A percentile compares a stretch with the other conserved stretches of the same genome.
Conservation (phyloP, 768 basidiomycete genomes). For the Galerina marginata region DNA sequence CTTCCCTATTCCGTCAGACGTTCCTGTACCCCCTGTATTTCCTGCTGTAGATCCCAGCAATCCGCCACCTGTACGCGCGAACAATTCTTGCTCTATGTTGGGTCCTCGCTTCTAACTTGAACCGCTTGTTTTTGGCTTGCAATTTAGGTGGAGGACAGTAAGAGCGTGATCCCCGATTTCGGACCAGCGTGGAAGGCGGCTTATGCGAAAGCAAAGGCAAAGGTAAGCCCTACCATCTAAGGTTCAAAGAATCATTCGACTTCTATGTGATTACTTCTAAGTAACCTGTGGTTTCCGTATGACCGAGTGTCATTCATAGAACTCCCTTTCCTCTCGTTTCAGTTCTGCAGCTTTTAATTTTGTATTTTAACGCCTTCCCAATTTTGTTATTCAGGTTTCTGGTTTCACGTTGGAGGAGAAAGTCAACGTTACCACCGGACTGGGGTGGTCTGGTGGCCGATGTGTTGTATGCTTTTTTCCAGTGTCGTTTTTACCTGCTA, state of each 20-base stretch:
- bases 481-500: no score
- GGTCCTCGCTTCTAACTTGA: constrained; percentile 4
- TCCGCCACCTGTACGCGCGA: constrained; percentile 47
- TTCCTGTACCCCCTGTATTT: constrained; percentile 57
- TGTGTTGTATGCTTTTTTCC: constrained; percentile 59
- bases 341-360: background rate
- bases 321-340: background rate
- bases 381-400: constrained; percentile 15
- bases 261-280: no score
- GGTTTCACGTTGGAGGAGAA: constrained; percentile 63
- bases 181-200: constrained; percentile 63
- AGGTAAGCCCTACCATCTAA: constrained; percentile 42
- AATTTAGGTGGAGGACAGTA: constrained; percentile 34
- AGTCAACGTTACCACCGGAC: constrained; percentile 66
- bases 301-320: background rate
- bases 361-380: background rate
- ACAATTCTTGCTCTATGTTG: background rate
- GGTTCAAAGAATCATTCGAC: no score
- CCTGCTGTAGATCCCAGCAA: constrained; percentile 57
- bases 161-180: constrained; percentile 48
- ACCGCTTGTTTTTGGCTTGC: constrained; percentile 5
- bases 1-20: constrained; percentile 64
- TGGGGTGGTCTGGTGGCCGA: constrained; percentile 64
- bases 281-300: no score
- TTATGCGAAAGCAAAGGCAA: constrained; percentile 59